Percentiles rank a stretch among this genome's conserved stretches.
phyloP scores from a whole-genome alignment of 2,329 filamentous ascomycete genomes.

The Colletotrichum eremochloae region DNA sequence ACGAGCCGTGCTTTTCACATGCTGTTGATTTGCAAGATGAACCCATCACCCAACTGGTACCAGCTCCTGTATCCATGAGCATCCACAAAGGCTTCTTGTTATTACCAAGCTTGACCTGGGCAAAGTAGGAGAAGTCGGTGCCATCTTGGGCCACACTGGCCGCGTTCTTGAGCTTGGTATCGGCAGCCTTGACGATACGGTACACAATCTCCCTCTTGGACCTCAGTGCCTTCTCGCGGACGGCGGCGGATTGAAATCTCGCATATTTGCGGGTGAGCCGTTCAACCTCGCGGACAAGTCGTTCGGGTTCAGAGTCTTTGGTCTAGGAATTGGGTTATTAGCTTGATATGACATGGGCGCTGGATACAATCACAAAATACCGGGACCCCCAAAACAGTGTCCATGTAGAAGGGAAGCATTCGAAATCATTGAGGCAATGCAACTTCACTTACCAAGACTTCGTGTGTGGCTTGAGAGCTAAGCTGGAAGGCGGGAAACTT shows the following conservation, averaged over 20 bases:
- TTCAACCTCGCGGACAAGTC: conserved; percentile 54
- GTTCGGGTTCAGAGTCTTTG: conserved; percentile 50
- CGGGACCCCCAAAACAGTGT: background rate
- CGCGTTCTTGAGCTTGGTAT: conserved; percentile 61
- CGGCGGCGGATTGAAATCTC: conserved; percentile 45
- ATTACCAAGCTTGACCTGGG: conserved; percentile 69
- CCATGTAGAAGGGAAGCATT: background rate
- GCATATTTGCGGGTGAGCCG: conserved; percentile 58
- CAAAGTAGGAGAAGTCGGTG: conserved; percentile 75
- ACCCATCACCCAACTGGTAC: conserved; percentile 88
- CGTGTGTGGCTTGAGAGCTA: conserved; percentile 15
- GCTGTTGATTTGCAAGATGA: conserved; percentile 74
- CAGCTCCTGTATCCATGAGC: conserved; percentile 76
- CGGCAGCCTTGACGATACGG: conserved; percentile 59
- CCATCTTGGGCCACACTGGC: conserved; percentile 74
- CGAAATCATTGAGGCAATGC: background rate
- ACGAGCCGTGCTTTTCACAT: conserved; percentile 78
- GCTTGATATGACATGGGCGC: background rate
- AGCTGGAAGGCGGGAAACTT: conserved; percentile 54
- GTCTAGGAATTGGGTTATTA: conserved; percentile 47
- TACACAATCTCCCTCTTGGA: conserved; percentile 61
- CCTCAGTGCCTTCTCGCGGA: conserved; percentile 13
- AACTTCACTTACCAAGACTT: conserved; percentile 1
- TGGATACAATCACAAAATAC: background rate
- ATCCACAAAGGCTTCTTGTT: conserved; percentile 67